phyloP scores from a whole-genome alignment of 2,329 filamentous ascomycete genomes.

The Aciculosporium take region DNA sequence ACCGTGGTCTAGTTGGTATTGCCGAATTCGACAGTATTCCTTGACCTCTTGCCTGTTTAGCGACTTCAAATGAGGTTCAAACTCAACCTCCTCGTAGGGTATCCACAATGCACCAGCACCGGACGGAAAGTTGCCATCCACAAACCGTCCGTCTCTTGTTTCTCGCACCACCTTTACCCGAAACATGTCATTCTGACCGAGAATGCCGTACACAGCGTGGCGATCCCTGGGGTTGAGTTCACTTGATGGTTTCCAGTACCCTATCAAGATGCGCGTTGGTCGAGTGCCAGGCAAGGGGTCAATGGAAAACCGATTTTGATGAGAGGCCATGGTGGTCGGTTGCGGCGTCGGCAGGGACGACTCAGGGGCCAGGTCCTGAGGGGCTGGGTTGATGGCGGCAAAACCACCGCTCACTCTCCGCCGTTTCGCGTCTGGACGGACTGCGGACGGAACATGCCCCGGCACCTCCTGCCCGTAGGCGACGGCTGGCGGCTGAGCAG shows the following conservation, averaged over 20 bases:
- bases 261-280: constrained; percentile 43
- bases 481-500: constrained; percentile 27
- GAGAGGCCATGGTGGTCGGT: constrained; percentile 9
- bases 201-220: constrained; percentile 48
- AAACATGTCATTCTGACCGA: constrained; percentile 51
- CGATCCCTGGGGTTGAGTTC: constrained; percentile 33
- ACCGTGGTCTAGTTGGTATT: constrained; percentile 40
- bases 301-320: constrained; percentile 12
- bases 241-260: constrained; percentile 43
- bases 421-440: constrained; percentile 30
- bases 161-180: constrained; percentile 46
- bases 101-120: constrained; percentile 50
- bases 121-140: constrained; percentile 45
- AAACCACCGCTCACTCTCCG: constrained; percentile 28
- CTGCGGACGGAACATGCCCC: constrained; percentile 22
- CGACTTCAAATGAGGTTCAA: constrained; percentile 39
- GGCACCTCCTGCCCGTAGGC: constrained; percentile 38
- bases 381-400: constrained; percentile 18
- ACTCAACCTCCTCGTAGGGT: constrained; percentile 44
- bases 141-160: constrained; percentile 43
- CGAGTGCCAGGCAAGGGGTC: constrained; percentile 37
- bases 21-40: constrained; percentile 48
- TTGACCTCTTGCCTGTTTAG: constrained; percentile 43
- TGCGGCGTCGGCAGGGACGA: constrained; percentile 10
- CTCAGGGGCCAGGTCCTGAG: constrained; percentile 5